Conservation (phyloP, 257 asterid genomes). For the Penstemon eatonii region DNA sequence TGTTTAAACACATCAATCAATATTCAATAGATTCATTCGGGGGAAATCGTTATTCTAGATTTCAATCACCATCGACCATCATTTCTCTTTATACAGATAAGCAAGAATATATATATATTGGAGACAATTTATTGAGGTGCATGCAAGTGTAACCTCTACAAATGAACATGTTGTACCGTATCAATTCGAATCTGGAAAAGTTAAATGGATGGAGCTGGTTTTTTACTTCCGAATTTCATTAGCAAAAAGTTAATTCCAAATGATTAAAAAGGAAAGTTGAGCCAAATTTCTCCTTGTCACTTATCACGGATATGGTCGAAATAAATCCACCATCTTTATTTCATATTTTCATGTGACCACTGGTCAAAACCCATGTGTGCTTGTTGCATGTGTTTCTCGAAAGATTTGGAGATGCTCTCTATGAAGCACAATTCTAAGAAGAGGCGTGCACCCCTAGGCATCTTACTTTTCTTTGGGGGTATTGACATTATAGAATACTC, state of each 20-base stretch:
- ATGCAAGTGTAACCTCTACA: neutral
- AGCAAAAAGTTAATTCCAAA: neutral
- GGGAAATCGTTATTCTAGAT: neutral
- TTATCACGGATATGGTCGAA: neutral
- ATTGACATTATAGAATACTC: neutral
- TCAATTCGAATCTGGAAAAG: neutral
- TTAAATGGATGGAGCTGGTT: neutral
- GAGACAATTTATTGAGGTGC: neutral
- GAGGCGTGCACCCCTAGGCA: neutral
- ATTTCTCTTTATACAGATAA: neutral
- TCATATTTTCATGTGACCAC: neutral
- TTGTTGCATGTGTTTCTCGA: neutral
- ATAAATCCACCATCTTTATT: neutral
- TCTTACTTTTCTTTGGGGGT: conserved; percentile 5
- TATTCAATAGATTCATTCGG: neutral
- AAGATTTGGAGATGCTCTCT: neutral
- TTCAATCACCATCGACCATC: too few species aligned
- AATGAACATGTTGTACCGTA: neutral
- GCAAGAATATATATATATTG: neutral
- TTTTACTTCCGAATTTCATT: too few species aligned
- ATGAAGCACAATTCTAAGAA: too few species aligned
- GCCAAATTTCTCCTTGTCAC: neutral
- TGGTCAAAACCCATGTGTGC: neutral
- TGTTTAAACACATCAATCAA: neutral
- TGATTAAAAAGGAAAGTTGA: neutral